Conservation (phyloP, 805 yeast genomes). For the Candida bentonensis region DNA sequence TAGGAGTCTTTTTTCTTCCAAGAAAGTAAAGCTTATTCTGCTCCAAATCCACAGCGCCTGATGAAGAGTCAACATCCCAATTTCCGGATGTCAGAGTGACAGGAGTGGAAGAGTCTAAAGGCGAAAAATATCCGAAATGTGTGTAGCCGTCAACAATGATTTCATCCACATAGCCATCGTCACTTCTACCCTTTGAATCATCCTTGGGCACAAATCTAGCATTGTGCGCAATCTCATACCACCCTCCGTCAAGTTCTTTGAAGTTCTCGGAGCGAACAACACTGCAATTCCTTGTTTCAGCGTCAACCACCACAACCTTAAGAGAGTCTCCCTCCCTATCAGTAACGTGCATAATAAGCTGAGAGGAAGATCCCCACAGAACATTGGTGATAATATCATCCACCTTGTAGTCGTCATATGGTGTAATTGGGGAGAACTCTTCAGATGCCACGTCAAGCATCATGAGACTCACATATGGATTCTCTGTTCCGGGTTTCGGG, state of each 20-base stretch:
- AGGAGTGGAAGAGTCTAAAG: conserved; percentile 45
- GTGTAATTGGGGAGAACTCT: conserved; percentile 13
- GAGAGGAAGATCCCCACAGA: conserved; percentile 47
- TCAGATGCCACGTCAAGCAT: conserved; percentile 27
- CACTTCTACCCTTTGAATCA: conserved; percentile 24
- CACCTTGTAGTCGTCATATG: conserved; percentile 29
- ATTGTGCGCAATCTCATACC: conserved; percentile 68
- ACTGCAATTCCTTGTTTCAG: conserved; percentile 20
- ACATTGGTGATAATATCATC: conserved; percentile 52
- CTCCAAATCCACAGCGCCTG: conserved; percentile 33
- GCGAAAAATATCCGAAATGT: conserved; percentile 77
- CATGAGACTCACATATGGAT: conserved; percentile 49
- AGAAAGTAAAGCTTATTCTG: conserved; percentile 45
- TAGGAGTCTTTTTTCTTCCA: conserved; percentile 64
- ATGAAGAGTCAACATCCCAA: conserved; percentile 83
- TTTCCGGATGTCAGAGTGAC: conserved; percentile 53
- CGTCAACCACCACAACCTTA: conserved; percentile 41
- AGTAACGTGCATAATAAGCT: conserved; percentile 41
- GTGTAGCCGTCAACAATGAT: conserved; percentile 32
- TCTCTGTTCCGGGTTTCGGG: conserved; percentile 72
- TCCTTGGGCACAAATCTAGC: conserved; percentile 45
- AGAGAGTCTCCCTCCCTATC: conserved; percentile 56
- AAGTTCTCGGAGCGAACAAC: conserved; percentile 35
- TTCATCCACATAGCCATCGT: conserved; percentile 74
- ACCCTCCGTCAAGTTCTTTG: conserved; percentile 35